Conservation (phyloP, 495 filamentous ascomycete genomes). For the Chaetomium fimeti region DNA sequence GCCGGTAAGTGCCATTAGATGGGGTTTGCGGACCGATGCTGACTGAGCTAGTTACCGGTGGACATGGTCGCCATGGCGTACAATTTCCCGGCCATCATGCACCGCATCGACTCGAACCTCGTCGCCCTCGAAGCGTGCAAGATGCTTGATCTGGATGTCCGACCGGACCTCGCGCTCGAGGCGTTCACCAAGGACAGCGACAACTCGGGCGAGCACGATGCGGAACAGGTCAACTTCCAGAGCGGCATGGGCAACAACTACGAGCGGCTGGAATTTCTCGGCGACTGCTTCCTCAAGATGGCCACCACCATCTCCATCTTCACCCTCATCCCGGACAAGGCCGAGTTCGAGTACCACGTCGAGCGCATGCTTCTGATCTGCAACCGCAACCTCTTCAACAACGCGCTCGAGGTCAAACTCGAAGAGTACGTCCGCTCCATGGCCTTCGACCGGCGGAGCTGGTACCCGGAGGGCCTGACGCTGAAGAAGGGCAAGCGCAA, state of each 20-base stretch:
- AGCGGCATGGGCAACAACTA: constrained; percentile 96
- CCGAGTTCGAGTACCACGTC: constrained; percentile 88
- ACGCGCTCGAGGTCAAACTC: constrained; percentile 63
- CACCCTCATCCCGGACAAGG: constrained; percentile 67
- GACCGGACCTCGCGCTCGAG: constrained; percentile 72
- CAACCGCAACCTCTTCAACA: constrained; percentile 84
- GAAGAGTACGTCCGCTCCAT: constrained; percentile 78
- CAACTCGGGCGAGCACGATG: constrained; percentile 75
- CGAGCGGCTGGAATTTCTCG: constrained; percentile 90
- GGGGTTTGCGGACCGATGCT: constrained; percentile 11
- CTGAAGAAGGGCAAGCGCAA: constrained; percentile 53
- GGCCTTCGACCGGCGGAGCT: constrained; percentile 73
- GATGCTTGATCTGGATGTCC: constrained; percentile 58
- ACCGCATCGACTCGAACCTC: constrained; percentile 76
- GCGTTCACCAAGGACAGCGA: constrained; percentile 94
- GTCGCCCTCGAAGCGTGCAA: constrained; percentile 67
- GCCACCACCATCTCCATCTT: constrained; percentile 86
- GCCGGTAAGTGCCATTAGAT: constrained; percentile 52
- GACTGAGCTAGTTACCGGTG: constrained; percentile 58
- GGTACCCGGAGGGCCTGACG: constrained; percentile 77
- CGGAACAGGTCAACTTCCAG: constrained; percentile 70
- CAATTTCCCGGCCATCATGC: constrained; percentile 79
- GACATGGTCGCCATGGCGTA: constrained; percentile 63
- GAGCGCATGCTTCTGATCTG: constrained; percentile 88
- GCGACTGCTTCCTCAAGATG: constrained; percentile 94